Base-by-base conservation (phyloP, 495 filamentous ascomycete species). In the Aspergillus sclerotiicarbonarius region DNA sequence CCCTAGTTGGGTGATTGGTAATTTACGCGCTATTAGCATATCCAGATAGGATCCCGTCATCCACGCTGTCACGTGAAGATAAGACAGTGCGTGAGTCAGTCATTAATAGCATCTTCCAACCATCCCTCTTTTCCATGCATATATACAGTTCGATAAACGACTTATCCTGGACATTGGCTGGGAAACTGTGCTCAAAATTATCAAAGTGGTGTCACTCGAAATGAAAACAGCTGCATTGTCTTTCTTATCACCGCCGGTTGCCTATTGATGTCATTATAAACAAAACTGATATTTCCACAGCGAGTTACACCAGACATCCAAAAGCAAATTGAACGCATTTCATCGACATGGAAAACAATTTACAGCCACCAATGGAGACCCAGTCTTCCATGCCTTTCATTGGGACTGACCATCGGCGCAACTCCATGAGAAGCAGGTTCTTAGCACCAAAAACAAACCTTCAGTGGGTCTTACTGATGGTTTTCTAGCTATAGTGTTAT, bases 381-480 rank as follows among this genome's bases (percentile, higher is more conserved):
- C 61, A 57, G 19, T 37, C 50, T 19, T 67, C 66, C 48, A 67
- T 64, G 39, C 54, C 62, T 12, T 67, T 60, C 31, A 51, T 64
- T 67, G 64, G 75, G 67, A 48, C 59, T 33, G 63, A 62, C 20
- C 43, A 63, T 39, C 80, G 88, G 25, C 82, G 89, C 44, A 82
- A 82, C 54, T 90, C 90, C 32, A 88, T 90, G 69, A 79, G 87
- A 67, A 96, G 91, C 81, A 90, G 81, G 84, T 87, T 56, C 18
- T 29, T 62, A 54, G 46, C 4, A 43, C 46, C 30, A 31, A 8
- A 39, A 51, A 43, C 4, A 47, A 13, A 49, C 0, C 8, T 33
- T 9, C 37, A n/a, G 53, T 57, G 54, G 33, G 15, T 21, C 8
- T 53, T 35, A 49, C 70, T 76, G 46, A 76, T 49, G 5, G 21